These are phyloP conservation scores for Leucocoprinus sp. DNA, from an alignment of 768 basidiomycete species.

Conservation along the genomic window DNA sequence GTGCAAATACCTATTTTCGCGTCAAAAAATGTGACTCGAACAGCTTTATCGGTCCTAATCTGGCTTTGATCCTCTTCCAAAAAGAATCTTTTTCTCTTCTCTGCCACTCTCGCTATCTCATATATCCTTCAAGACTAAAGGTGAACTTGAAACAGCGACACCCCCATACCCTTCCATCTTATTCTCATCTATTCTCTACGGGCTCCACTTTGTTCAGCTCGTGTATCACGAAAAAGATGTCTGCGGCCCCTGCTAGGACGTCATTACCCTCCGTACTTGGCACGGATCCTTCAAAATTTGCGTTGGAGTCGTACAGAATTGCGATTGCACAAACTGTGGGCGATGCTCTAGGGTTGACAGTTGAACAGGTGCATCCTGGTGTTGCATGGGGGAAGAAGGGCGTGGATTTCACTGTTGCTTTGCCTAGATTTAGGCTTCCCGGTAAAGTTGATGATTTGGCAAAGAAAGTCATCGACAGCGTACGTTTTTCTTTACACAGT, in stretches of 20 bases:
- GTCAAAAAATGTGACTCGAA: neutral
- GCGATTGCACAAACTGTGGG: conserved; percentile 69
- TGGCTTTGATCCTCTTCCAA: conserved; percentile 5
- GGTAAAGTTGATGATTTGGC: conserved; percentile 79
- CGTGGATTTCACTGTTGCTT: conserved; percentile 85
- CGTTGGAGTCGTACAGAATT: conserved; percentile 74
- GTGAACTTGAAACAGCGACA: neutral
- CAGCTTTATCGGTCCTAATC: neutral
- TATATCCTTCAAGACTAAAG: neutral
- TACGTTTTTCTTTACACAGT: conserved; percentile 34
- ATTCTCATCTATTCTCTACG: neutral
- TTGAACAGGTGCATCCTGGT: conserved; percentile 76
- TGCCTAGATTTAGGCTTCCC: conserved; percentile 84
- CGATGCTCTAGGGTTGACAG: conserved; percentile 56
- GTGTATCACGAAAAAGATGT: neutral
- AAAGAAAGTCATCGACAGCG: conserved; percentile 62
- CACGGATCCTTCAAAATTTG: conserved; percentile 40
- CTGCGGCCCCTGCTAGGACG: conserved; percentile 11
- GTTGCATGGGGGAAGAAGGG: conserved; percentile 91
- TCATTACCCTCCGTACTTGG: conserved; percentile 26
- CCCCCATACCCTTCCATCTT: neutral
- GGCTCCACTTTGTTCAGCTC: neutral
- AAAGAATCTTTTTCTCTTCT: neutral
- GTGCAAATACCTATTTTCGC: neutral
- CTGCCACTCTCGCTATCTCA: neutral